Conservation (phyloP, 805 yeast species). For the Candida awuae region DNA sequence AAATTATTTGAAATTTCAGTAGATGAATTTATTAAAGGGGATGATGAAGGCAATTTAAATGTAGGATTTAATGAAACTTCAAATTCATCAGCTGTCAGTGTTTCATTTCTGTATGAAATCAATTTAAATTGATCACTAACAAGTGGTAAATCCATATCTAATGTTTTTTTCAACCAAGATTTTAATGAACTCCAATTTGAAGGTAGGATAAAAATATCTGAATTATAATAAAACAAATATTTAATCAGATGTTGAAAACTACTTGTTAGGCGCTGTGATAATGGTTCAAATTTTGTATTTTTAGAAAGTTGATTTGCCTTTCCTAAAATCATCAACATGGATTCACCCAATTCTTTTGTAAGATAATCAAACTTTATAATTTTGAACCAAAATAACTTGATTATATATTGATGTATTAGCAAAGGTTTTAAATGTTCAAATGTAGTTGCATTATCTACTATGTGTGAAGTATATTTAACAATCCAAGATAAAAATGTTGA, state of each 20-base stretch:
- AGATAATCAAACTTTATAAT: constrained; percentile 47
- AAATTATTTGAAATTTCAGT: no score
- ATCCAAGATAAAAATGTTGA: constrained; percentile 57
- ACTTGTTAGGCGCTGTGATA: constrained; percentile 16
- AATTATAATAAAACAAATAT: constrained; percentile 40
- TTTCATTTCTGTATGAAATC: constrained; percentile 62
- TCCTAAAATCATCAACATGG: constrained; percentile 33
- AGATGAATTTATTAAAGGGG: no score
- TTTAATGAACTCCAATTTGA: constrained; percentile 51
- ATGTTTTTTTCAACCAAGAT: constrained; percentile 36
- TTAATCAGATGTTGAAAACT: constrained; percentile 30
- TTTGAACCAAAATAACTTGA: constrained; percentile 67
- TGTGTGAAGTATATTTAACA: constrained; percentile 39
- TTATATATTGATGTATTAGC: constrained; percentile 37
- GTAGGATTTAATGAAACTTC: constrained; percentile 5
- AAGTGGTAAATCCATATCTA: constrained; percentile 27
- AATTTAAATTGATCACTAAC: constrained; percentile 45
- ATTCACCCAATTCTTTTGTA: constrained; percentile 58
- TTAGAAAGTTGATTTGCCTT: constrained; percentile 17
- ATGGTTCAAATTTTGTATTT: constrained; percentile 11
- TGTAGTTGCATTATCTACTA: constrained; percentile 14
- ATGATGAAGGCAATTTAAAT: background rate
- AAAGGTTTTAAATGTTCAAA: constrained; percentile 20
- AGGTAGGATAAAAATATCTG: constrained; percentile 59
- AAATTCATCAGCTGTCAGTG: constrained; percentile 47